Base-by-base conservation (phyloP, 169 alveolate genomes). In the Eimeria acervulina region DNA sequence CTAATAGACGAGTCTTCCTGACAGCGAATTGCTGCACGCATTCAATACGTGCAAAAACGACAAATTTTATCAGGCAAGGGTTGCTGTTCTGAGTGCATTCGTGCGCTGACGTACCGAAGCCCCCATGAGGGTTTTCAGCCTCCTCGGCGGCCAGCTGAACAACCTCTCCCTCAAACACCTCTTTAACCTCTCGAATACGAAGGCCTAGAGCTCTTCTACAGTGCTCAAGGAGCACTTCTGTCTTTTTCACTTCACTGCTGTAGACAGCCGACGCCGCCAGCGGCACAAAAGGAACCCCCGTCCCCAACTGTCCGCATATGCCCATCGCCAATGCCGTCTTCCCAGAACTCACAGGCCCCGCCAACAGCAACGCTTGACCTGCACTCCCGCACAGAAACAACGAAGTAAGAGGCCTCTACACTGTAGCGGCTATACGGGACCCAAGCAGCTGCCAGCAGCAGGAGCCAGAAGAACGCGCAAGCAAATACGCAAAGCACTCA, bases 291-390 rank as follows among this genome's bases (percentile, higher is more conserved):
- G 99, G 99, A 94, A 99, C 99, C 87, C 99, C 99, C 38, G 99
- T 99, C 36, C 99, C 99, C 84, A 99, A 98, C 97, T 99, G 99
- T 81, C 98, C 99, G 33, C 99, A 99, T 21, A 99, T 98, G 6
- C 99, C 99, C 96, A 99, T 98, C 74, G 99, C 99, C 51, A 99
- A 97, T 1, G 99, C 99, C 19, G 99, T 99, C 97, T 99, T 99
- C 66, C 99, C 99, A 70, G 99, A 99, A 52, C 99, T 98, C 26
- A 98, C 98, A 3, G 98, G 97, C 21, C 99, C 99, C 0, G 98
- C 99, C 87, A 98, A 90, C 23, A 98, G 96, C 40, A 97, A 72
- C 31, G 99, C 99, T 93, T 97, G 98, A 38, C 99, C 99, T 83
- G 99, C 99, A 59, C 36, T 72, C 33, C 2, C 72, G 17, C 26